phyloP scores from a whole-genome alignment of 163 green algal species.

The Chloromonas sp. region DNA sequence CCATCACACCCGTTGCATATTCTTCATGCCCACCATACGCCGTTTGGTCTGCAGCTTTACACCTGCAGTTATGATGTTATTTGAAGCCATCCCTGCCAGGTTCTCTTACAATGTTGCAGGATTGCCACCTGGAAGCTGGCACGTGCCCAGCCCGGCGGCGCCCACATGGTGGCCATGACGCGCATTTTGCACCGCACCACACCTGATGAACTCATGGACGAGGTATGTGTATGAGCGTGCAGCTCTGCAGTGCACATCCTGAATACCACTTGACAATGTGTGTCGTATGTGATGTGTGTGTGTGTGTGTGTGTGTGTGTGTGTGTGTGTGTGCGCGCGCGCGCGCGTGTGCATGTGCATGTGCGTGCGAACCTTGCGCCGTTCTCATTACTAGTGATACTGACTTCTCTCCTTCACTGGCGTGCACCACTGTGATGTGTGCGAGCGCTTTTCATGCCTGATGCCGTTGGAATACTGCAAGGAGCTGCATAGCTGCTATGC shows the following conservation, averaged over 20 bases:
- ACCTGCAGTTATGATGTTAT: too few species aligned
- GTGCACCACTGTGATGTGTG: too few species aligned
- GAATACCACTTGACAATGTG: background rate
- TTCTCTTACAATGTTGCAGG: constrained; percentile 5
- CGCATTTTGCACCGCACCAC: constrained; percentile 87
- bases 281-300: background rate
- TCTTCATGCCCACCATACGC: too few species aligned
- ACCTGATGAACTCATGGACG: constrained; percentile 75
- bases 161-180: constrained; percentile 68
- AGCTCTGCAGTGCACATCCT: background rate
- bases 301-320: background rate
- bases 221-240: constrained; percentile 31
- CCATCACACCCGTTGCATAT: too few species aligned
- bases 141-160: constrained; percentile 38
- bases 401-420: too few species aligned
- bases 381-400: background rate
- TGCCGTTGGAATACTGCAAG: too few species aligned
- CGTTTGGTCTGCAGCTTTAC: too few species aligned
- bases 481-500: too few species aligned
- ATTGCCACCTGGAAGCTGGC: constrained; percentile 48
- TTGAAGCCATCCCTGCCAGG: too few species aligned
- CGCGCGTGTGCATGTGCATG: background rate
- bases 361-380: background rate
- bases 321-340: background rate
- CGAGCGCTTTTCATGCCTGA: too few species aligned